phyloP scores from a whole-genome alignment of 768 basidiomycete genomes.

The Kwoniella newhampshirensis region DNA sequence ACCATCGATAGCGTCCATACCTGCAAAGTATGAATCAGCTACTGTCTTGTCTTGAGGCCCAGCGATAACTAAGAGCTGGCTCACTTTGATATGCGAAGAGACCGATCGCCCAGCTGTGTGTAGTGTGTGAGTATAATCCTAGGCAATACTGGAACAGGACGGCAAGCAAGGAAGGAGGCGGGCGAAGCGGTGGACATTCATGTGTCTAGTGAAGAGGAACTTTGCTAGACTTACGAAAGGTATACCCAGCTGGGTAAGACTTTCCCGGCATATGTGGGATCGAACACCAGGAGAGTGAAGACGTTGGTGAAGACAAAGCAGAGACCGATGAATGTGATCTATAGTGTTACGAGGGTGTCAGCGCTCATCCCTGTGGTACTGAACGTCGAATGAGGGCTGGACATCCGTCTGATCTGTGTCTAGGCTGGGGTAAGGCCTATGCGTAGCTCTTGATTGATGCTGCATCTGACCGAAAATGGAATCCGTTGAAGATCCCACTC shows the following conservation, averaged over 20 bases:
- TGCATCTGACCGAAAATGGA: too few relatives aligned
- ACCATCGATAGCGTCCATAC: slow-evolving; percentile 52
- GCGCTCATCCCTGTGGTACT: too few relatives aligned
- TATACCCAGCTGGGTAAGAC: slow-evolving; percentile 77
- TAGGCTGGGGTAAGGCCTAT: too few relatives aligned
- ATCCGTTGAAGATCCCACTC: too few relatives aligned
- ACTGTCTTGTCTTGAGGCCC: not conserved
- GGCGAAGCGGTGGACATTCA: too few relatives aligned
- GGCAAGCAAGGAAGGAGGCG: not conserved
- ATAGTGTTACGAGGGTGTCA: not conserved
- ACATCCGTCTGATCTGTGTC: too few relatives aligned
- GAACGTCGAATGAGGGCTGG: too few relatives aligned
- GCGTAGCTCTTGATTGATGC: too few relatives aligned
- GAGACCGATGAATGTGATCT: slow-evolving; percentile 90
- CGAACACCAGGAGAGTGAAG: slow-evolving; percentile 74
- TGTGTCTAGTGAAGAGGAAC: too few relatives aligned
- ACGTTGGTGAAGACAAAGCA: slow-evolving; percentile 80
- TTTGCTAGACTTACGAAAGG: slow-evolving; percentile 76
- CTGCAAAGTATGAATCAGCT: slow-evolving; percentile 8
- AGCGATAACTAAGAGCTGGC: not conserved
- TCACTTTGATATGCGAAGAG: slow-evolving; percentile 82
- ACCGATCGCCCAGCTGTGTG: slow-evolving; percentile 74
- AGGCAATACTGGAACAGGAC: not conserved
- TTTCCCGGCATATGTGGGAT: slow-evolving; percentile 59
- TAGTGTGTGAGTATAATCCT: too few relatives aligned